Base-by-base conservation (phyloP, 352 stramenopile genomes). In the Phytophthora macrochlamydospora region DNA sequence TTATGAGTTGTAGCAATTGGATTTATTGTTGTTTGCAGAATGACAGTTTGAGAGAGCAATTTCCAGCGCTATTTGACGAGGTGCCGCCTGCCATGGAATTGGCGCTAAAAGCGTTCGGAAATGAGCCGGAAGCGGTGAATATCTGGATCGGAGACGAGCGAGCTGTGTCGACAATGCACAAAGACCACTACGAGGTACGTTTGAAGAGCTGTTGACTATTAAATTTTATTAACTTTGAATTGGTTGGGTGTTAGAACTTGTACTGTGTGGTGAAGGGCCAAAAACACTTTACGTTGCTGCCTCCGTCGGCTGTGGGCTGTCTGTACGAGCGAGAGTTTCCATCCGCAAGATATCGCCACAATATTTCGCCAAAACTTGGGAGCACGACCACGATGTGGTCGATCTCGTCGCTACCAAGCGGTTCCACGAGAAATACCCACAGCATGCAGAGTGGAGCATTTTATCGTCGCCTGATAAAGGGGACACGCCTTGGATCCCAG, bases 71-170 rank as follows among this genome's bases (percentile, higher is more conserved):
- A 9, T 88, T 87, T 42, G 58, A 78, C 4, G 79, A 94, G 9
- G 81, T 94, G 13, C 85, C 86, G 11, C 53, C 81, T n/a, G 85
- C 63, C 33, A 65, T 94, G 18, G 58, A 69, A 11, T 65, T 94
- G 14, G 83, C 78, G 0, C 67, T 85, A 6, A 78, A 92, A 53
- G 77, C 82, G 11, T 94, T 96, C 38, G 88, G 85, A 5, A 94
- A 94, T 48, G 74, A 89, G 14, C 85, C 88, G 1, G 88, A 95
- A 65, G 88, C 88, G 1, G 85, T 99, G 9, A 99, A 99, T 84
- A 85, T 99, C 56, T 99, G 97, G 97, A 98, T 99, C 63, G 97
- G 97, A 6, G 96, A 99, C 69, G 93, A 98, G 59, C 76, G 85
- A 60, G 91, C 95, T 0, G 81, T 98, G 35, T 99, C 97, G 0